Evolutionary conservation across 2,329 filamentous ascomycete genomes (phyloP), one percentile per base, ranked within the genome.

Genomic region (Sordariomycetes sp.): DNA sequence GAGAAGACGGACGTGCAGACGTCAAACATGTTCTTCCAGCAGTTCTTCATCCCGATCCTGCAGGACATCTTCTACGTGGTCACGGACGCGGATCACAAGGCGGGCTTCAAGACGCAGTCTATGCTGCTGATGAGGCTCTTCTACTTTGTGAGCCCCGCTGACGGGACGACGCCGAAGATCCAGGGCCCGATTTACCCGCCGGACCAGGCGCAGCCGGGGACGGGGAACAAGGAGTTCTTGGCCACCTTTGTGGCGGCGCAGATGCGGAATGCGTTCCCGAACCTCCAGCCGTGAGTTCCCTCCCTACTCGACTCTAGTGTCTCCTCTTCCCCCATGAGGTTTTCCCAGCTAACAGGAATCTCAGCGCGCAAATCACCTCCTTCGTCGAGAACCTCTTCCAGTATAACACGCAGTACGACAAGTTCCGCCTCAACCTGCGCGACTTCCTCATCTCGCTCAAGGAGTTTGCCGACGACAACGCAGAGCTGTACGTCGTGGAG

Each of bases 51-150:
- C 57, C 85, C 89, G 1, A 97, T 99, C 62, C 77, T 99, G 55
- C 94, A 99, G 72, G 94, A 99, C 65, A 90, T 99, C 15, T 95
- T 99, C 79, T 99, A 96, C 66, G 94, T 99, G 50, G 81, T 99
- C 55, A 97, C 94, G 0, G 94, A 99, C 67, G 92, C 87, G 60
- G 94, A 99, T 65, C 94, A 99, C 79, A 99, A 99, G 77, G 94
- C 94, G 60, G 94, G 94, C 1, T 99, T 99, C 78, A 99, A 99
- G 78, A 94, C 91, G 10, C 94, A 99, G 74, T 91, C 91, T 3
- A 87, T 94, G 81, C 77, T 99, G 54, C 75, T 99, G 60, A 90
- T 94, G 65, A 88, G 91, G 66, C 91, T 99, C 81, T 96, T 99
- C 75, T 95, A 91, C 77, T 90, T 96, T 58, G 85, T 96, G n/a